A percentile compares a stretch with the other conserved stretches of the same genome.
Evolutionary conservation across 164 flowering plant genomes (phyloP).

Genomic region (Berberis vulgaris): DNA sequence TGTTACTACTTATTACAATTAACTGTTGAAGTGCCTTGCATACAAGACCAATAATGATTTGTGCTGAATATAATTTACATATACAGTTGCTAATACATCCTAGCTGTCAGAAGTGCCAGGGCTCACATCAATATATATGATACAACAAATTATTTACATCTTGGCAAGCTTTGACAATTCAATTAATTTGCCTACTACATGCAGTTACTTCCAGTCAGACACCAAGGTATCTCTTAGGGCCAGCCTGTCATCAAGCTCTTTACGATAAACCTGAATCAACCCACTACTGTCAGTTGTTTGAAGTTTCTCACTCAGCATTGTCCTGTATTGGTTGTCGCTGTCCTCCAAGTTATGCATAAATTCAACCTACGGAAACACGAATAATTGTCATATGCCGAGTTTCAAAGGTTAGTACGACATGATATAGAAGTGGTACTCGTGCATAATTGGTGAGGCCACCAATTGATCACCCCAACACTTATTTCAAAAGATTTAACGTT

Average conservation of each 20-base stretch:
- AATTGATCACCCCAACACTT: too few species aligned
- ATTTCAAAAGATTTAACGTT: too few species aligned
- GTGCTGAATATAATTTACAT: background rate
- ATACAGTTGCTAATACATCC: background rate
- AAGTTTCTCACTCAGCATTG: constrained; percentile 53
- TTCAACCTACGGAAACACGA: constrained; percentile 41
- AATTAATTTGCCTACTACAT: too few species aligned
- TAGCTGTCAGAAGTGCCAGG: too few species aligned
- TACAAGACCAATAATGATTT: background rate
- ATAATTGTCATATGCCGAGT: background rate
- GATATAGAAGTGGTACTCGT: background rate
- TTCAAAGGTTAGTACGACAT: background rate
- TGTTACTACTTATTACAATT: too few species aligned
- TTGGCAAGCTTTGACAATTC: too few species aligned
- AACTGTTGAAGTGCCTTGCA: too few species aligned
- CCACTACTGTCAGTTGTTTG: constrained; percentile 38
- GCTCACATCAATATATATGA: background rate
- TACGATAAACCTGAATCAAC: constrained; percentile 36
- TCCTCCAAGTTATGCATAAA: constrained; percentile 61
- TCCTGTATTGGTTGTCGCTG: constrained; percentile 50
- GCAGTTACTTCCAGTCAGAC: background rate
- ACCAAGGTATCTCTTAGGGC: constrained; percentile 20
- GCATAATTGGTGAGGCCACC: background rate
- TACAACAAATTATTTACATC: too few species aligned
- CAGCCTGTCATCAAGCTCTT: constrained; percentile 38